Conservation (phyloP, 31 red algal species). For the Asparagopsis taxiformis region DNA sequence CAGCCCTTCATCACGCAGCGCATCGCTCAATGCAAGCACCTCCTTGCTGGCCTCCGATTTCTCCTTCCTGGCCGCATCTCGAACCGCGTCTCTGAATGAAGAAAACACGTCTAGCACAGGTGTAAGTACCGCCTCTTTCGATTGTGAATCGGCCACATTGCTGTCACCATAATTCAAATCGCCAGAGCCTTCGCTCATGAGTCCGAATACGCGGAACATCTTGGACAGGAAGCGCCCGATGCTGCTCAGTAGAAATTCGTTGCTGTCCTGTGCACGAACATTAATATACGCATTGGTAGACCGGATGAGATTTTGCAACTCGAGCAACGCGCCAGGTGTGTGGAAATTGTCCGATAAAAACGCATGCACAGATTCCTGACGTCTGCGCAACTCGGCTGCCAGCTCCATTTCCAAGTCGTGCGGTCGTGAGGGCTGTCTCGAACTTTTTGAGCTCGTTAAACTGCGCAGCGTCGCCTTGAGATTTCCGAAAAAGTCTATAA, state of each 20-base stretch:
- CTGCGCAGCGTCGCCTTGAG: slow-evolving; percentile 78
- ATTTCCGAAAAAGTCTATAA: slow-evolving; percentile 86
- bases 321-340: slow-evolving; percentile 69
- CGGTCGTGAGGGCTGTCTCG: slow-evolving; percentile 8
- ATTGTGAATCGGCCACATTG: slow-evolving; percentile 32
- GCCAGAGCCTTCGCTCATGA: slow-evolving; percentile 26
- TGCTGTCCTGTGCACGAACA: slow-evolving; percentile 1
- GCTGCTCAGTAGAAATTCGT: slow-evolving; percentile 32
- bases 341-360: slow-evolving; percentile 81
- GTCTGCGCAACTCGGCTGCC: slow-evolving; percentile 23
- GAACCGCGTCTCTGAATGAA: slow-evolving; percentile 57
- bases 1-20: slow-evolving; percentile 80
- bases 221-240: slow-evolving; percentile 62
- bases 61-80: slow-evolving; percentile 40
- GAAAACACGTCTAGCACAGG: slow-evolving; percentile 71
- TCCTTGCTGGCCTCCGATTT: slow-evolving; percentile 26
- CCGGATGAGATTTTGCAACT: slow-evolving; percentile 54
- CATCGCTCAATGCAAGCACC: slow-evolving; percentile 75
- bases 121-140: slow-evolving; percentile 45
- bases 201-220: slow-evolving; percentile 77
- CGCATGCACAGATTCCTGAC: slow-evolving; percentile 43
- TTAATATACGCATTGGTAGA: slow-evolving; percentile 72
- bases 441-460: slow-evolving; percentile 14
- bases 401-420: slow-evolving; percentile 51
- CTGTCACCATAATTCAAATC: slow-evolving; percentile 50